Percentiles rank a stretch among this genome's conserved stretches.
These are phyloP conservation scores for Gaertneriomyces sp. DNA, from an alignment of 192 early-diverging fungal species.

Conservation along the genomic window DNA sequence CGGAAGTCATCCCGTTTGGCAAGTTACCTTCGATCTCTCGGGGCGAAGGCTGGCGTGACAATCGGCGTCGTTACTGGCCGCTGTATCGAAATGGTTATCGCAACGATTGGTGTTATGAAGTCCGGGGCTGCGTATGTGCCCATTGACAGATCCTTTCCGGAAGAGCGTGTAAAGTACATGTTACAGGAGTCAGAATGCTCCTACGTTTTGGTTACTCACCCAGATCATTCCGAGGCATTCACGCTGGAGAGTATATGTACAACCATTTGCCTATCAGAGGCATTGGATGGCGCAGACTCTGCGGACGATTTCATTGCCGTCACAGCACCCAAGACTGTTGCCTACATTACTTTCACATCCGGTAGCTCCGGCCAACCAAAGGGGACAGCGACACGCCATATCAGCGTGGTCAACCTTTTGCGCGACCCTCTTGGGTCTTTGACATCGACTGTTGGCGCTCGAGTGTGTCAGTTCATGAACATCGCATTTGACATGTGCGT, in stretches of 20 bases:
- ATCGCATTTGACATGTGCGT: slow-evolving; percentile 5
- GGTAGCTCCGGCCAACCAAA: slow-evolving; percentile 16
- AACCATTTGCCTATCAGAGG: too few species aligned
- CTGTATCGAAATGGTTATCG: slow-evolving; percentile 16
- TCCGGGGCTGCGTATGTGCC: slow-evolving; percentile 29
- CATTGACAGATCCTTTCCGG: slow-evolving; percentile 2
- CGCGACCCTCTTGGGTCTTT: neutral
- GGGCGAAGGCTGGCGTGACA: too few species aligned
- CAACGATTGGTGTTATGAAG: slow-evolving; percentile 33
- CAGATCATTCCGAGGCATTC: too few species aligned
- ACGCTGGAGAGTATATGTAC: too few species aligned
- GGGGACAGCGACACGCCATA: slow-evolving; percentile 3
- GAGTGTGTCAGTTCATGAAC: slow-evolving; percentile 4
- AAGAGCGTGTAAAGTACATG: slow-evolving; percentile 8
- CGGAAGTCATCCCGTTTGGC: too few species aligned
- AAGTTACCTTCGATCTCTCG: too few species aligned
- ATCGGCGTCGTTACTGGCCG: neutral
- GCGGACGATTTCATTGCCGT: too few species aligned
- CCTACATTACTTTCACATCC: slow-evolving; percentile 8
- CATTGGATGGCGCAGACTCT: too few species aligned
- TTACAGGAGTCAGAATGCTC: slow-evolving; percentile 3
- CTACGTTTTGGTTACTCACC: too few species aligned
- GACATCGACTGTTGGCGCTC: neutral
- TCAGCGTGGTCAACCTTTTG: neutral
- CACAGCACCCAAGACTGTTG: too few species aligned